Percentiles rank a stretch among this genome's conserved stretches.
phyloP scores from a whole-genome alignment of 768 basidiomycete species.

The Leccinum sublutescens region DNA sequence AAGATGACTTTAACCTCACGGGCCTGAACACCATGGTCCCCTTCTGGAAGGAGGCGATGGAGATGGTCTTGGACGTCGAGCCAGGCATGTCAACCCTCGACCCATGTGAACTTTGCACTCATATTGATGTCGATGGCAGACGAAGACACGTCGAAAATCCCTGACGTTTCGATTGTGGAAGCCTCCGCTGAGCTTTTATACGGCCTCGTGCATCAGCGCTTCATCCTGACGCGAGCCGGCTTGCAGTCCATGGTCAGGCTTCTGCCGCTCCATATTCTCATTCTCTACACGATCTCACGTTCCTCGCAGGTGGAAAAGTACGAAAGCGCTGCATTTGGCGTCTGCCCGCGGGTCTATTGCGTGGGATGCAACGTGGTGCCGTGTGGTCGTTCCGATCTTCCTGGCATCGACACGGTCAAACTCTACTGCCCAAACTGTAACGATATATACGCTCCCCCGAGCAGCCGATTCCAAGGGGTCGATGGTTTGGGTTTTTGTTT shows the following conservation, averaged over 20 bases:
- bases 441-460: slow-evolving; percentile 94
- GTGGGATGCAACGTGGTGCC: slow-evolving; percentile 86
- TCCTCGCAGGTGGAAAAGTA: slow-evolving; percentile 85
- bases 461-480: slow-evolving; percentile 91
- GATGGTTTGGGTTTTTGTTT: slow-evolving; percentile 63
- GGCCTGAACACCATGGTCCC: slow-evolving; percentile 95
- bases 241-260: slow-evolving; percentile 85
- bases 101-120: slow-evolving; percentile 11
- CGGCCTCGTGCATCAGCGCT: slow-evolving; percentile 96
- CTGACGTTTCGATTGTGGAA: slow-evolving; percentile 98
- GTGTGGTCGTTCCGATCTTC: slow-evolving; percentile 92
- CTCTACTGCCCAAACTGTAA: slow-evolving; percentile 98
- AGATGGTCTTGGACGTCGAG: slow-evolving; percentile 99
- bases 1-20: slow-evolving; percentile 98
- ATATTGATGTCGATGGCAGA: slow-evolving; percentile 40
- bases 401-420: slow-evolving; percentile 96
- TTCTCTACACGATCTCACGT: slow-evolving; percentile 16
- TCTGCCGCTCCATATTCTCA: slow-evolving; percentile 10
- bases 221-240: slow-evolving; percentile 92
- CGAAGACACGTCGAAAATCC: slow-evolving; percentile 94
- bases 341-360: slow-evolving; percentile 95
- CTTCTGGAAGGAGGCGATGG: slow-evolving; percentile 99
- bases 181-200: slow-evolving; percentile 97
- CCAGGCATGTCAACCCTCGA: slow-evolving; percentile 64
- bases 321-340: slow-evolving; percentile 86